phyloP scores from a whole-genome alignment of 2,329 filamentous ascomycete genomes.

The Fusarium camptoceras region DNA sequence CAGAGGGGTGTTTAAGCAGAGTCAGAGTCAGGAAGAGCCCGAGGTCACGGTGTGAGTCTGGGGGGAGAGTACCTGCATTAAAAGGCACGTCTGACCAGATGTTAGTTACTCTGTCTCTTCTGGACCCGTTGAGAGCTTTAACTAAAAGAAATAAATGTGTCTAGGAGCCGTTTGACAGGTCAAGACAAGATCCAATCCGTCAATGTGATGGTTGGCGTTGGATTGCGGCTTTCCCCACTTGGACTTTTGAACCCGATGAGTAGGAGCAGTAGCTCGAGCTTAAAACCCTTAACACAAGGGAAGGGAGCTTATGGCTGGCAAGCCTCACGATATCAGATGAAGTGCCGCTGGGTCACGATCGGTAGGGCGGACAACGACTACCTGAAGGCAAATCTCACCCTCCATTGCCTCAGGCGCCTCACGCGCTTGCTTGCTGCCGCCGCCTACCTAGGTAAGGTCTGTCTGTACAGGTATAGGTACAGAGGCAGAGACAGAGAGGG shows the following conservation, averaged over 20 bases:
- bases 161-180: conserved; percentile 32
- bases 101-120: conserved; percentile 20
- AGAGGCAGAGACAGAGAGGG: not conserved
- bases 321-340: conserved; percentile 42
- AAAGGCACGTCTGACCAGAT: conserved; percentile 43
- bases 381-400: conserved; percentile 41
- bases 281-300: conserved; percentile 40
- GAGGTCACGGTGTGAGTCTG: conserved; percentile 46
- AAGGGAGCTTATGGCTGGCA: conserved; percentile 34
- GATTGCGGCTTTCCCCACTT: conserved; percentile 42
- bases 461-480: not conserved
- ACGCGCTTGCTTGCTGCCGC: conserved; percentile 41
- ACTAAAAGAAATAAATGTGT: conserved; percentile 27
- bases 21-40: conserved; percentile 45
- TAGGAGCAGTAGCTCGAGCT: conserved; percentile 10
- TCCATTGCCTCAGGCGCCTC: conserved; percentile 41
- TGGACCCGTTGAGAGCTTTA: conserved; percentile 31
- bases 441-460: conserved; percentile 1
- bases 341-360: conserved; percentile 30
- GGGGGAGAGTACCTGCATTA: conserved; percentile 49
- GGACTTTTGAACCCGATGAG: conserved; percentile 30
- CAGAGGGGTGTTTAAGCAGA: conserved; percentile 47
- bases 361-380: conserved; percentile 39
- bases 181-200: not conserved
- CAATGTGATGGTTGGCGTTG: conserved; percentile 44